Base-by-base conservation (phyloP, 805 yeast species). In the Suhomyces sp. region DNA sequence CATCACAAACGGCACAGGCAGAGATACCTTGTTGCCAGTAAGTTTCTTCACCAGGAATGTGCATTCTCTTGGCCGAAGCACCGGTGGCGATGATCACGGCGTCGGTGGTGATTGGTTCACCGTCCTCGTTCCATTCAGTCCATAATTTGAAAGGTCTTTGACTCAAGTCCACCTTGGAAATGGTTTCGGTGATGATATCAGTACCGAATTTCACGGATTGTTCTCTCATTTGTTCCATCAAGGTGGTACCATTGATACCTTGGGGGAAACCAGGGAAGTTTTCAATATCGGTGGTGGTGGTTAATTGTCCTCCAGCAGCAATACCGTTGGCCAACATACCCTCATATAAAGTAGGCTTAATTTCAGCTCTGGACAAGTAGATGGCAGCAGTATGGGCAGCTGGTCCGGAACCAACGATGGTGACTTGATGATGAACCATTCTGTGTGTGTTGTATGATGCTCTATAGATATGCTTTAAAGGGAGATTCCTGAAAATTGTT, bases 331-430 rank as follows among this genome's bases (percentile, higher is more conserved):
- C 98, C 58, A 83, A 71, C 83, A 91, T 73, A 55, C 98, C 98
- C 70, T 93, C 98, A 68, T 88, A 93, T 51, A 93, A 65, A 19
- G 85, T 81, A 16, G 98, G 97, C 65, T 84, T 81, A 58, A 88
- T 79, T 73, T 93, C 98, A 27, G 98, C 98, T 66, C 98, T 83
- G 19, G 98, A 83, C 36, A 93, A 73, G 65, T 93, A 93, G 63
- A 93, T 87, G 47, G 98, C 98, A 33, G 98, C 98, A 28, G 98
- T 93, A 75, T 93, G 96, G 37, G 97, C 98, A 39, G 98, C 98
- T 38, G 98, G 98, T 52, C 98, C 98, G 36, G 97, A 90, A 28
- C 98, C 98, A 43, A 87, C 81, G 54, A 87, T 83, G 20, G 93
- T 85, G 43, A 85, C 95, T 71, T 73, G 78, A 68, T 86, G 79